Evolutionary conservation across 495 filamentous ascomycete genomes (phyloP), one percentile per base, ranked within the genome.

Genomic region (Talaromyces wortmannii): DNA sequence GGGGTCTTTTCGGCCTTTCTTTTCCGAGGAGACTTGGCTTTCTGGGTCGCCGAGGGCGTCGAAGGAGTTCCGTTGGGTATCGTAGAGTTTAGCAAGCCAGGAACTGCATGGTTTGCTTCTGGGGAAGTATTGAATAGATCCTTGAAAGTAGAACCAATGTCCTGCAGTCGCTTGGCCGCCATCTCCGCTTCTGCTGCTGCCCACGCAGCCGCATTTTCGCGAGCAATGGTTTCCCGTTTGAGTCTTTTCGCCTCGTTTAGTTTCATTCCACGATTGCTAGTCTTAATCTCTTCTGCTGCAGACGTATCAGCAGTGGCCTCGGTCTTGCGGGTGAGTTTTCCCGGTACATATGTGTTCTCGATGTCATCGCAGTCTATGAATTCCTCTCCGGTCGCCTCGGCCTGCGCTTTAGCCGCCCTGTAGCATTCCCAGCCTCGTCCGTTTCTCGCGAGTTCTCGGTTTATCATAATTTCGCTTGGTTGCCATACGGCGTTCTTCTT

Each of bases 401-500:
- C 85, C 63, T 81, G 72, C 31, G 77, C 76, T 68, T 88, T 89
- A 3, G 86, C 87, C 18, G 75, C 76, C 36, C 80, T 81, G 61
- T 88, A 95, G 13, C 82, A 82, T 43, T 90, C 88, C 60, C 83
- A 76, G 5, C 95, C 94, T 42, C 94, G 86, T 12, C 86, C 87
- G 16, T 89, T 76, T 7, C 79, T 74, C 45, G 85, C 85, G 7
- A 98, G 79, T 66, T 97, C 91, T 11, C 92, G 82, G 18, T 90
- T 82, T 45, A 97, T 92, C 94, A 98, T 98, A 0, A 95, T 95
- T 57, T 95, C 90, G 61, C 90, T 95, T 0, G 94, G 94, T 40
- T 85, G 85, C 94, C 94, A 98, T 6, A 91, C 84, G 0, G 92
- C 89, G 61, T 98, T 98, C 80, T 98, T 98, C 75, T 98, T 98